phyloP scores from a whole-genome alignment of 345 rosid genomes.

The Ricinus communis region DNA sequence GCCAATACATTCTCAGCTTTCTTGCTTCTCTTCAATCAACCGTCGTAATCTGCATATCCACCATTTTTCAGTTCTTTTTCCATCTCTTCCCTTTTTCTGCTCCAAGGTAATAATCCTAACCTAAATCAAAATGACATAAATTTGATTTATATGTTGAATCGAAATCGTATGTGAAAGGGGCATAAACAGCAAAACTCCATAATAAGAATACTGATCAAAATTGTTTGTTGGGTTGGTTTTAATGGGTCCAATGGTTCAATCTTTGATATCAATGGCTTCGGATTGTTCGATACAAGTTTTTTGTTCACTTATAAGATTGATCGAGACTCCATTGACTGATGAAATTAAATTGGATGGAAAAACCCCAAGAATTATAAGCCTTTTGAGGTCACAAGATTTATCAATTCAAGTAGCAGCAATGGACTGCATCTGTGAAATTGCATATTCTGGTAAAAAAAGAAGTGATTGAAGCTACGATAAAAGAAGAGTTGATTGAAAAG shows the following conservation, averaged over 20 bases:
- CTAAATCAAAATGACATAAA: too few species aligned
- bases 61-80: slow-evolving; percentile 29
- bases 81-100: slow-evolving; percentile 18
- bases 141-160: slow-evolving; percentile 31
- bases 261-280: slow-evolving; percentile 43
- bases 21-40: slow-evolving; percentile 56
- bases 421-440: slow-evolving; percentile 49
- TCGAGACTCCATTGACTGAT: slow-evolving; percentile 50
- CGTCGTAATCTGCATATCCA: slow-evolving; percentile 42
- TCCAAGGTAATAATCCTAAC: slow-evolving; percentile 50
- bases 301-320: slow-evolving; percentile 34
- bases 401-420: slow-evolving; percentile 24
- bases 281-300: slow-evolving; percentile 39
- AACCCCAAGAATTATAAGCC: slow-evolving; percentile 37
- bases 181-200: slow-evolving; percentile 30
- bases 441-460: slow-evolving; percentile 50
- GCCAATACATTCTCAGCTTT: slow-evolving; percentile 53
- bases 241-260: slow-evolving; percentile 47
- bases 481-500: slow-evolving; percentile 38
- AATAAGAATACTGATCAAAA: slow-evolving; percentile 30
- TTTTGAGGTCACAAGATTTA: slow-evolving; percentile 31
- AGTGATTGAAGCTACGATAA: slow-evolving; percentile 45
- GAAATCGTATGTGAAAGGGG: slow-evolving; percentile 39
- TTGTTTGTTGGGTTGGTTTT: slow-evolving; percentile 60
- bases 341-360: slow-evolving; percentile 45